A percentile compares a stretch with the other conserved stretches of the same genome.
Conservation (phyloP, 331 rosid genomes). For the Pyracantha coccinea region DNA sequence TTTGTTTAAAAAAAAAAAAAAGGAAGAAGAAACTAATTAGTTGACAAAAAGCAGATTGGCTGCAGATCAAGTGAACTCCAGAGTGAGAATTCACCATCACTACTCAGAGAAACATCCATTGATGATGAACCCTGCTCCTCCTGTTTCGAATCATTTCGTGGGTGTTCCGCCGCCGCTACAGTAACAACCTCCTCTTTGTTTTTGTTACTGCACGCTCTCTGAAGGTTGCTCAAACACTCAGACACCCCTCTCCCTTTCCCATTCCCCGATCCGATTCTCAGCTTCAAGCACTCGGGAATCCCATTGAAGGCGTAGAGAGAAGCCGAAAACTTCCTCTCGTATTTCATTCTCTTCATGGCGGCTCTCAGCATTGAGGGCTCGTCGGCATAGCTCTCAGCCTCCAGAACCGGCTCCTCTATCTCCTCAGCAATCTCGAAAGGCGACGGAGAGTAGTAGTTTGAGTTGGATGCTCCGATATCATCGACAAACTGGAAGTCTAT, state of each 20-base stretch:
- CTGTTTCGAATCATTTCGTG: constrained; percentile 7
- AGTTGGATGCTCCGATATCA: constrained; percentile 36
- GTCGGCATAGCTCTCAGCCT: constrained; percentile 42
- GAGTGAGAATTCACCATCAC: constrained; percentile 55
- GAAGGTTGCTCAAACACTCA: constrained; percentile 42
- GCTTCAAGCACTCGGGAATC: constrained; percentile 71
- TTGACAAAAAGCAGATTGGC: constrained; percentile 70
- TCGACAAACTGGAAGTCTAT: constrained; percentile 68
- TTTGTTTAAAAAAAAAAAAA: neutral
- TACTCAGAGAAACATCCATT: constrained; percentile 16
- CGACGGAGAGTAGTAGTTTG: constrained; percentile 62
- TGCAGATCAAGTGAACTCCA: constrained; percentile 91
- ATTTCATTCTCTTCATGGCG: constrained; percentile 87
- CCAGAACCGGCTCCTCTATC: constrained; percentile 47
- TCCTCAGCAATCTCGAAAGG: constrained; percentile 80
- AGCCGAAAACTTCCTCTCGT: constrained; percentile 90
- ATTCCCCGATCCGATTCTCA: constrained; percentile 36
- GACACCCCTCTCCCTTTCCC: constrained; percentile 43
- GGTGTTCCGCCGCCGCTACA: neutral
- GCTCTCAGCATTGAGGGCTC: constrained; percentile 83
- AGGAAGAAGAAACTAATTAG: constrained; percentile 8
- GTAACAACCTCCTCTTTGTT: constrained; percentile 11
- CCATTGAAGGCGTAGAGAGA: constrained; percentile 93
- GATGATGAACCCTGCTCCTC: constrained; percentile 38
- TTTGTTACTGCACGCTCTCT: constrained; percentile 42